phyloP scores from a whole-genome alignment of 2,329 filamentous ascomycete genomes.

The Pestalotiopsis sp. region DNA sequence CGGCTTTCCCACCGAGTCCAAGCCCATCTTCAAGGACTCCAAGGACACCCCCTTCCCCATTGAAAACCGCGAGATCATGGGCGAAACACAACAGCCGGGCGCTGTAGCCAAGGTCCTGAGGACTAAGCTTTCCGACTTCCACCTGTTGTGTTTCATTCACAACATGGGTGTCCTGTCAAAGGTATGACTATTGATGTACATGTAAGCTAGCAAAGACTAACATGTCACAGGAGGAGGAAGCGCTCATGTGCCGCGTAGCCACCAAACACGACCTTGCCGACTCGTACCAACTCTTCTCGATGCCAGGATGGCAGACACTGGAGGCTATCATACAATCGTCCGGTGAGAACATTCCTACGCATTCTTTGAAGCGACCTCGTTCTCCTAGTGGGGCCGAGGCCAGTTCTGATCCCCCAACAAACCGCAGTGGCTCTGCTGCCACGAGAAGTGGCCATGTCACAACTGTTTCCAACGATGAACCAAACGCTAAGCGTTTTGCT shows the following conservation, averaged over 20 bases:
- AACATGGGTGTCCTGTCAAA: slow-evolving; percentile 81
- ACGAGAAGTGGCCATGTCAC: slow-evolving; percentile 13
- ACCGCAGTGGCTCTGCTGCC: slow-evolving; percentile 2
- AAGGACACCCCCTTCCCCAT: slow-evolving; percentile 77
- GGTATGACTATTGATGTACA: slow-evolving; percentile 52
- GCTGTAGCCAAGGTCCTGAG: slow-evolving; percentile 71
- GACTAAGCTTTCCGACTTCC: slow-evolving; percentile 83
- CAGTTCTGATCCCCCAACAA: slow-evolving; percentile 16
- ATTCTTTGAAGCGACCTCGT: slow-evolving; percentile 61
- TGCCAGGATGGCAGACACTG: slow-evolving; percentile 91
- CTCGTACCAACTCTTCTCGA: slow-evolving; percentile 81
- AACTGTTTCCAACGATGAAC: slow-evolving; percentile 31
- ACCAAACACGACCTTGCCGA: slow-evolving; percentile 80
- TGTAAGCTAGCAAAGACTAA: not conserved
- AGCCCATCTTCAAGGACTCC: slow-evolving; percentile 80
- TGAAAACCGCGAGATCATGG: slow-evolving; percentile 87
- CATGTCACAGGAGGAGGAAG: slow-evolving; percentile 77
- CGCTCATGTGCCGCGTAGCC: slow-evolving; percentile 83
- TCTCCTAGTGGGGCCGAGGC: slow-evolving; percentile 40
- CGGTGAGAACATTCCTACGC: slow-evolving; percentile 83
- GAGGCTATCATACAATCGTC: slow-evolving; percentile 92
- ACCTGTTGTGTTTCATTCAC: slow-evolving; percentile 86
- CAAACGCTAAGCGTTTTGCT: slow-evolving; percentile 41
- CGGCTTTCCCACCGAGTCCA: slow-evolving; percentile 83
- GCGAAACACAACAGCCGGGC: slow-evolving; percentile 80